These are phyloP conservation scores for Phaeosphaeriaceae sp. DNA, from an alignment of 2,329 filamentous ascomycete species.

Conservation along the genomic window DNA sequence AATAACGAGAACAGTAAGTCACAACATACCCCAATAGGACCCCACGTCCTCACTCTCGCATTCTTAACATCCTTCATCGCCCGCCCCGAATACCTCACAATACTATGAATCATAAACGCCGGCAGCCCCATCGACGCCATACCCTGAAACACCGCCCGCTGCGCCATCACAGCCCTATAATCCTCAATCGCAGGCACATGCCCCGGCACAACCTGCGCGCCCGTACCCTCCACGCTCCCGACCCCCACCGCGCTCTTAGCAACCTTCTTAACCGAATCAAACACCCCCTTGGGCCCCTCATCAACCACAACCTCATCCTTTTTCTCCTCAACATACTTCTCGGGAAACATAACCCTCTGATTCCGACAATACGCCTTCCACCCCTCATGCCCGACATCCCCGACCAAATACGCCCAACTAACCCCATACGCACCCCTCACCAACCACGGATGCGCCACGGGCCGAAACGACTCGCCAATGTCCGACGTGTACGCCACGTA, in stretches of 20 bases:
- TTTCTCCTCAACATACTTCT: slow-evolving; percentile 47
- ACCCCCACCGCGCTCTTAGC: slow-evolving; percentile 27
- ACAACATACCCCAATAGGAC: slow-evolving; percentile 81
- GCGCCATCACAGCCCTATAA: slow-evolving; percentile 87
- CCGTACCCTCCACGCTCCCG: slow-evolving; percentile 26
- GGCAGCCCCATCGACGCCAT: slow-evolving; percentile 93
- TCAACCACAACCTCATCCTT: too few species aligned
- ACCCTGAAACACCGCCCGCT: slow-evolving; percentile 88
- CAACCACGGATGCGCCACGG: slow-evolving; percentile 83
- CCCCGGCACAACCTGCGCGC: slow-evolving; percentile 41
- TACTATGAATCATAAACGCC: slow-evolving; percentile 90
- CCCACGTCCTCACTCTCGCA: slow-evolving; percentile 77
- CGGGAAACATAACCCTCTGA: slow-evolving; percentile 74
- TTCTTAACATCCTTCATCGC: slow-evolving; percentile 87
- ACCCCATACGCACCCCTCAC: slow-evolving; percentile 86
- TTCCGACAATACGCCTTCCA: slow-evolving; percentile 95
- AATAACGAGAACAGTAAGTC: not conserved
- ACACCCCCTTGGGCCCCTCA: slow-evolving; percentile 20
- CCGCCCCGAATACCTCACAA: slow-evolving; percentile 85
- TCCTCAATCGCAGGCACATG: slow-evolving; percentile 80
- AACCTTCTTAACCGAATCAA: slow-evolving; percentile 29
- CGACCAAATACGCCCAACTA: slow-evolving; percentile 89
- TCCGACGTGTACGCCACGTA: slow-evolving; percentile 98
- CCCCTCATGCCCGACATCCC: slow-evolving; percentile 90
- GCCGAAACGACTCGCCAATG: slow-evolving; percentile 94